Evolutionary conservation across 441 rosid species (phyloP), one percentile per base, ranked within the genome.

Genomic region (Pelargonium cotyledonis): DNA sequence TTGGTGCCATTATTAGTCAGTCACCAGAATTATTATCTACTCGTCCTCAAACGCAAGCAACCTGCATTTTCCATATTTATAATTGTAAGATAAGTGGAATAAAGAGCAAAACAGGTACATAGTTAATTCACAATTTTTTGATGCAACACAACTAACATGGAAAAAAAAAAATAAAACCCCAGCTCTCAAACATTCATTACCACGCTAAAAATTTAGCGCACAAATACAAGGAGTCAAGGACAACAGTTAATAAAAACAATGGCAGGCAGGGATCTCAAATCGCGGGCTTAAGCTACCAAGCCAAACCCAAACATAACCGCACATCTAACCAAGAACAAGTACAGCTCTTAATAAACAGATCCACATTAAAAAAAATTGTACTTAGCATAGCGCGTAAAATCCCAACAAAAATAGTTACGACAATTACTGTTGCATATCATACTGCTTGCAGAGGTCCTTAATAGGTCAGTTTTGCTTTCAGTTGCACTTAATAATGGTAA

Each of bases 1-100:
- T 85, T 51, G 87, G 88, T 18, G 93, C 80, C 95, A 87, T 89
- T 31, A 71, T 65, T 67, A 61, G 71, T 73, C 16, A 51, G 43
- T 23, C 67, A 58, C 65, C 65, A 4, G 18, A 70, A 46, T 73
- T 19, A 14, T 40, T n/a, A 18, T 23, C 66, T 8, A 67, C 29
- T 68, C 65, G 19, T 43, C 57, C 74, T 40, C 65, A 46, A 60
- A 31, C 15, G n/a, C 16, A 63, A 49, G 35, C 65, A n/a, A 65
- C 69, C 69, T 66, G 15, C 21, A 74, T 6, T 46, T 57, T n/a
- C 53, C 41, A 46, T 23, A 55, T 44, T 64, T 26, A 49, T 49
- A 49, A 14, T 14, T 14, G 4, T 49, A 14, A 49, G 57, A 49
- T 49, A 49, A 49, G n/a, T 11, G 57, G 15, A 15, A 14, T 14